These are phyloP conservation scores for Starmera caribaea DNA, from an alignment of 805 yeast genomes.

Conservation along the genomic window DNA sequence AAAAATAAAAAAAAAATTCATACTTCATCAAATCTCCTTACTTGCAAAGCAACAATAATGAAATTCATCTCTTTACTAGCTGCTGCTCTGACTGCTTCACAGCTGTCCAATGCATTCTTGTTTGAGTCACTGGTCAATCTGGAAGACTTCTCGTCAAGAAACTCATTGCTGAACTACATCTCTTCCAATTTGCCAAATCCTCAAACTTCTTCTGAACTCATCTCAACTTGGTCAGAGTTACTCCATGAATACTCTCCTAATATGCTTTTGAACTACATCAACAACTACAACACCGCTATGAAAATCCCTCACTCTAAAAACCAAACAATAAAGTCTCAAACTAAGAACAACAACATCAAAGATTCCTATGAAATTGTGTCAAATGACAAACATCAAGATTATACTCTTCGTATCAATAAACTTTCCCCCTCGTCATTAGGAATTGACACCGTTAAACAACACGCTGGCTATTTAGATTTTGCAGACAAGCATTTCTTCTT, in stretches of 20 bases:
- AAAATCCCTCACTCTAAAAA: neutral
- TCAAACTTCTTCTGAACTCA: neutral
- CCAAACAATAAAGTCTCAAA: neutral
- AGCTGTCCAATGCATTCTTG: no score
- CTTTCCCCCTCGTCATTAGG: constrained; percentile 34
- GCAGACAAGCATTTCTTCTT: constrained; percentile 76
- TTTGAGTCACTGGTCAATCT: no score
- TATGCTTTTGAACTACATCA: neutral
- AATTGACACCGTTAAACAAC: constrained; percentile 71
- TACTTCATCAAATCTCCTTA: neutral
- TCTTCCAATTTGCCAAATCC: no score
- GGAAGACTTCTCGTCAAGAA: no score
- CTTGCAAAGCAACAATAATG: no score
- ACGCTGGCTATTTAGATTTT: constrained; percentile 76
- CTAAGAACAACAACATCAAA: neutral
- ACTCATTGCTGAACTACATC: no score
- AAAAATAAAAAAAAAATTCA: neutral
- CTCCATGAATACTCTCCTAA: neutral
- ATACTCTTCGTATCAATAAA: neutral
- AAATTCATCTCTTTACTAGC: no score
- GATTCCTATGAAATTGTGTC: neutral
- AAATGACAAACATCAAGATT: neutral
- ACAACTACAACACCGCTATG: neutral
- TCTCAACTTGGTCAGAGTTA: neutral
- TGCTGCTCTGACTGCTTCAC: no score